Base-by-base conservation (phyloP, 2,329 filamentous ascomycete genomes). In the Claviceps capensis region DNA sequence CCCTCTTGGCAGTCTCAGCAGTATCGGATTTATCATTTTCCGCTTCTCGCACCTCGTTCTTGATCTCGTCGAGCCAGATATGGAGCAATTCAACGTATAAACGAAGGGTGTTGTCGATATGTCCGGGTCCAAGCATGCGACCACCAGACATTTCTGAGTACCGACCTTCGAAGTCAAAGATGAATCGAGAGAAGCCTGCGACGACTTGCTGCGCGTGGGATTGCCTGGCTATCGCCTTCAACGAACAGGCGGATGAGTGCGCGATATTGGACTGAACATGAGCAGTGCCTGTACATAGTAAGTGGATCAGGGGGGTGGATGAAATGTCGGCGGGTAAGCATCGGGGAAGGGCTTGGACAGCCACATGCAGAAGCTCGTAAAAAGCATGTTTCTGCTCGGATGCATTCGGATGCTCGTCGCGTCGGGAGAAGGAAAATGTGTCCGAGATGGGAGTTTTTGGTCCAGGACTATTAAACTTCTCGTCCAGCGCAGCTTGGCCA, bases 121-220 rank as follows among this genome's bases (percentile, higher is more conserved):
- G 93, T 4, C 85, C 87, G 37, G 88, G 83, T 0, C 91, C 93
- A 23, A 98, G 81, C 83, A 98, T 93, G 2, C 93, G 93, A 36
- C 94, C 93, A 62, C 98, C 93, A 9, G 90, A 95, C 83, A 97
- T 96, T 36, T 93, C 97, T 1, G 91, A 88, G 66, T 98, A 98
- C 23, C 90, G 83, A 58, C 95, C 90, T 65, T 98, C 94, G 65
- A 97, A 98, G 59, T 93, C 95, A 72, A 98, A 98, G 50, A 98
- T 98, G 68, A 97, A 98, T 26, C 90, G 79, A 40, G 93, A 88
- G 68, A 98, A 98, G 0, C 93, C 91, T 68, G 94, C 95, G 0
- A 90, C 95, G 3, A 98, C 93, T 65, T 93, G 87, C 59, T 98
- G 89, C 0, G 93, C 90, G 67, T 95, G 86, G 7, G 85, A 87